Evolutionary conservation across 345 rosid genomes (phyloP).

Genomic region (Eucalyptus curtisii): DNA sequence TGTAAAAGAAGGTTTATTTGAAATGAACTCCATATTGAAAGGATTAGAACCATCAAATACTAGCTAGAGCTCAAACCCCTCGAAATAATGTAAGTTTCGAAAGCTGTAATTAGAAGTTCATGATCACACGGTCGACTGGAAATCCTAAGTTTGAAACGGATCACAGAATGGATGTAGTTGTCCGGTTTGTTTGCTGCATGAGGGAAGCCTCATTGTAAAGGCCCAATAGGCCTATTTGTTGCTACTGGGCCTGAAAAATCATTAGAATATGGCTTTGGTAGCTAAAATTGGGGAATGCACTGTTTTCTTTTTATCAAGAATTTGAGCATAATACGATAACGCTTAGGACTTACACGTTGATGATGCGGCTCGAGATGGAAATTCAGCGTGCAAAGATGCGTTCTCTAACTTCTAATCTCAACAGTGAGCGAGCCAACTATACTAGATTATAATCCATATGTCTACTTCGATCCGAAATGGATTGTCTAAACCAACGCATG

Average conservation of each 20-base stretch:
- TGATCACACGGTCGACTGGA: not conserved
- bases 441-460: not conserved
- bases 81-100: not conserved
- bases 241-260: not conserved
- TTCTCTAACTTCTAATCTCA: not conserved
- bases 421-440: not conserved
- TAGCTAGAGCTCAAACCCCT: not conserved
- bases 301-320: no score
- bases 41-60: not conserved
- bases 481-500: not conserved
- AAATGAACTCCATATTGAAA: not conserved
- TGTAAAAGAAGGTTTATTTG: not conserved
- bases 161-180: not conserved
- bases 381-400: not conserved
- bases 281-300: not conserved
- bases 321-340: no score
- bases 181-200: not conserved
- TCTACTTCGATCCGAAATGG: not conserved
- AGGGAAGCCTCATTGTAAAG: not conserved
- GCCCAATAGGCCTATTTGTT: not conserved
- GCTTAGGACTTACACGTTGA: not conserved
- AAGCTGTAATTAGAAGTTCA: not conserved
- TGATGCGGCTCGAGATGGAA: not conserved
- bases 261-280: not conserved
- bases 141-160: not conserved